Conservation (phyloP, 164 flowering plant genomes). For the Kingdonia uniflora region DNA sequence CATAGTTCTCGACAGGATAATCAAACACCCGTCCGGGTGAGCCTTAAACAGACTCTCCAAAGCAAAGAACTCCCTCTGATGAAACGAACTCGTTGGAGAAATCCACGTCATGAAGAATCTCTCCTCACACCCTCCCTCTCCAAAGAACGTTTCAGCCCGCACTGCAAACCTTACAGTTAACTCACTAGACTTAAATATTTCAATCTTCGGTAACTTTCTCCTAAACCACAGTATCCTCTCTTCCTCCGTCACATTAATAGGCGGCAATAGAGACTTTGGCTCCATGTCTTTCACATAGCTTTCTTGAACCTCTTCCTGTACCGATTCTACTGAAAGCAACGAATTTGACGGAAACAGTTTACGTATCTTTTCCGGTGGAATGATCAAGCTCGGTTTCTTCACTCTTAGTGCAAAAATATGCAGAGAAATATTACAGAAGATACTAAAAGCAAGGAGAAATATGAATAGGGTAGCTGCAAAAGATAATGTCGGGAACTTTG, state of each 20-base stretch:
- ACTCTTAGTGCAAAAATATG: background rate
- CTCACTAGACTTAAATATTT: constrained; percentile 19
- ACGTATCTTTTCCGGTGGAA: background rate
- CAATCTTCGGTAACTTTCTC: constrained; percentile 15
- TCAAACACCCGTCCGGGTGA: constrained; percentile 61
- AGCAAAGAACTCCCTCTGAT: constrained; percentile 41
- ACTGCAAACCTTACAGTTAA: constrained; percentile 13
- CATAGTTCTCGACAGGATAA: constrained; percentile 52
- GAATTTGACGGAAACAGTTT: background rate
- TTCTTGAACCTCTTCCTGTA: constrained; percentile 13
- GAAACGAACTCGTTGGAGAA: constrained; percentile 36
- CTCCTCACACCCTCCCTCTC: constrained; percentile 23
- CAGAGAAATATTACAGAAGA: constrained; percentile 17
- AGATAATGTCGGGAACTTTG: constrained; percentile 14
- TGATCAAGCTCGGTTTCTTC: background rate
- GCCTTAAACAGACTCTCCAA: constrained; percentile 60
- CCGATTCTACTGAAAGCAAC: constrained; percentile 9
- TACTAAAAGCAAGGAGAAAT: constrained; percentile 13
- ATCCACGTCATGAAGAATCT: constrained; percentile 91
- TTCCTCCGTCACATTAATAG: constrained; percentile 16
- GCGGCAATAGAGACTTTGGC: constrained; percentile 15
- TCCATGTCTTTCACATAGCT: background rate
- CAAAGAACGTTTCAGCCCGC: constrained; percentile 7
- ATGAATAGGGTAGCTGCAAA: constrained; percentile 14
- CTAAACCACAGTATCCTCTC: constrained; percentile 24